Evolutionary conservation across 2,329 filamentous ascomycete genomes (phyloP), one percentile per base, ranked within the genome.

Genomic region (Leptoxyphium fumago): DNA sequence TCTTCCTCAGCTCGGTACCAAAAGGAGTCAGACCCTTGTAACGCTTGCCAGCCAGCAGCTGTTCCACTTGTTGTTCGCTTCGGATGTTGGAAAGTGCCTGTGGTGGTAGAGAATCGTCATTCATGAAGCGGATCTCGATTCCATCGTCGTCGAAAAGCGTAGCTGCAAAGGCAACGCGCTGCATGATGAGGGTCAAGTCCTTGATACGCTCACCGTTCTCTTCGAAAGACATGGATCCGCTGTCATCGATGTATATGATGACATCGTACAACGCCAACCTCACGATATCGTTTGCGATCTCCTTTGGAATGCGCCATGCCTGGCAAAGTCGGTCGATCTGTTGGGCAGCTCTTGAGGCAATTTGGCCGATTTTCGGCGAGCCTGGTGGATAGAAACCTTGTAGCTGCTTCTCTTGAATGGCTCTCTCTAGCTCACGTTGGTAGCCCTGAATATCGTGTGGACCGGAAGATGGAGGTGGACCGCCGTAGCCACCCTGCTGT

Each of bases 111-210:
- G 62, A 51, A 65, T 69, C 65, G 10, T 73, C 73, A 64, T 83
- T 82, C 78, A 83, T 82, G 67, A 82, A 82, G 39, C 78, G 77
- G 34, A 82, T 64, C 26, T 73, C 73, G 48, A 83, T 78, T 32
- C 78, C 79, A 53, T 83, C 78, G 29, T 76, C 67, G 50, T 83
- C 78, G 54, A 83, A 83, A n/a, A 81, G 70, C 2, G 77, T 77
- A 2, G 78, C 75, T 7, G 77, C 77, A 46, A 72, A 78, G 15
- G 77, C 72, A 43, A 80, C 77, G 42, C 75, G 73, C 41, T 72
- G 68, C 49, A 83, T 61, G 52, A 82, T 80, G 51, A 80, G 67
- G 56, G 73, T 72, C 51, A 83, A 64, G 51, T 82, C 78, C 49
- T 78, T 73, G 62, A 82, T 80, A 47, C 79, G 75, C 53, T 77